A percentile compares a stretch with the other conserved stretches of the same genome.
Evolutionary conservation across 208 protist genomes (phyloP).

Genomic region (Leishmania lainsoni): DNA sequence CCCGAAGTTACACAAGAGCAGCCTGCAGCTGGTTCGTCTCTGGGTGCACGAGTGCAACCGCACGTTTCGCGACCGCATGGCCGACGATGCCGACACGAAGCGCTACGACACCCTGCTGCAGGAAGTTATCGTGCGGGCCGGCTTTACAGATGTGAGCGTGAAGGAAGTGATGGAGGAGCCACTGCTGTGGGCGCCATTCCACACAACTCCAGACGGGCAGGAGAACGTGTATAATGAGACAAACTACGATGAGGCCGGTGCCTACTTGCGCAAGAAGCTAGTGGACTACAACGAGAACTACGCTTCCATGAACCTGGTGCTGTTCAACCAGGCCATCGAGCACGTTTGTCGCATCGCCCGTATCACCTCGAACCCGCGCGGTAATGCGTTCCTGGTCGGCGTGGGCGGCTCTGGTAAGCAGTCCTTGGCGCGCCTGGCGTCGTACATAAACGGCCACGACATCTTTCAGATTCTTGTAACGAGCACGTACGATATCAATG

Average conservation of each 20-base stretch:
- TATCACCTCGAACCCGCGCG: slow-evolving; percentile 95
- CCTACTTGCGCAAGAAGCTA: slow-evolving; percentile 91
- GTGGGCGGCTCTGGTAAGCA: slow-evolving; percentile 95
- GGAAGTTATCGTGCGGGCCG: slow-evolving; percentile 83
- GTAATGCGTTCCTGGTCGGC: slow-evolving; percentile 96
- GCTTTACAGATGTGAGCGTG: slow-evolving; percentile 82
- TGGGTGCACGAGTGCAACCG: slow-evolving; percentile 97
- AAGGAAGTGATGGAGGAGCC: slow-evolving; percentile 90
- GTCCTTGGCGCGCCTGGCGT: slow-evolving; percentile 94
- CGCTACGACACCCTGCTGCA: slow-evolving; percentile 90
- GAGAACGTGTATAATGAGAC: slow-evolving; percentile 93
- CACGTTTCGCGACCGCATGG: slow-evolving; percentile 97
- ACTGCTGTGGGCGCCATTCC: slow-evolving; percentile 95
- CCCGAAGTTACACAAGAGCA: slow-evolving; percentile 85
- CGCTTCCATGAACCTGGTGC: slow-evolving; percentile 97
- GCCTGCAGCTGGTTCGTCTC: slow-evolving; percentile 89
- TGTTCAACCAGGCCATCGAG: slow-evolving; percentile 98
- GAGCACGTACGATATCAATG: slow-evolving; percentile 95
- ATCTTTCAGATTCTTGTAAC: slow-evolving; percentile 98
- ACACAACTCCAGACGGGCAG: slow-evolving; percentile 84
- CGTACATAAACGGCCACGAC: slow-evolving; percentile 97
- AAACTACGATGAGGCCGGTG: slow-evolving; percentile 75
- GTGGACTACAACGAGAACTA: slow-evolving; percentile 96
- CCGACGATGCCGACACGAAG: slow-evolving; percentile 88
- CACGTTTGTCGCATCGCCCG: slow-evolving; percentile 97